Conservation (phyloP, 192 early-diverging fungal species). For the Rhizoclosmatium globosum region DNA sequence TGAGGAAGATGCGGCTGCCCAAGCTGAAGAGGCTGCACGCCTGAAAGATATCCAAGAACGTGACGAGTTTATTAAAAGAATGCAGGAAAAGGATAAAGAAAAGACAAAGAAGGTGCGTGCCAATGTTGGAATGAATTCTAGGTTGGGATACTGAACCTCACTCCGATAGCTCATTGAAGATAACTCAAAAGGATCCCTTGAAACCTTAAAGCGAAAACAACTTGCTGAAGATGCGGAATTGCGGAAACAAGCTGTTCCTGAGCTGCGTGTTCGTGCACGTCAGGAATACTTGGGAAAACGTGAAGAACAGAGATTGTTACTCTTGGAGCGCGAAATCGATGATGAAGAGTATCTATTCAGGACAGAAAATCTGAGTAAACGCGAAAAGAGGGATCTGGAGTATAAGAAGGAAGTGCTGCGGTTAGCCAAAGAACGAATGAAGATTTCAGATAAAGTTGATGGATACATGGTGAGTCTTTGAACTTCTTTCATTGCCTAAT, state of each 20-base stretch:
- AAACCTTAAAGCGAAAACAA: conserved; percentile 72
- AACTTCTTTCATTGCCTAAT: not conserved
- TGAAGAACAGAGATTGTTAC: conserved; percentile 80
- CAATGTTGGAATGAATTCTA: conserved; percentile 40
- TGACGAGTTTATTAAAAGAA: conserved; percentile 87
- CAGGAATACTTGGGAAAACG: conserved; percentile 91
- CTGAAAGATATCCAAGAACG: conserved; percentile 82
- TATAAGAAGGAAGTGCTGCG: conserved; percentile 85
- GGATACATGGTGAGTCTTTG: conserved; percentile 65
- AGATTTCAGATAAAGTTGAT: conserved; percentile 79
- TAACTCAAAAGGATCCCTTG: conserved; percentile 67
- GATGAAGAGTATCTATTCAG: conserved; percentile 90
- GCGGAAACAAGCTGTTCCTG: conserved; percentile 71
- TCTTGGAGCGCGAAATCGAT: conserved; percentile 78
- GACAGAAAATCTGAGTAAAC: conserved; percentile 74
- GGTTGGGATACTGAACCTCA: no score
- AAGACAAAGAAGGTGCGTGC: conserved; percentile 71
- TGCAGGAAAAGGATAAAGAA: conserved; percentile 84
- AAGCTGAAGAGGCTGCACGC: conserved; percentile 59
- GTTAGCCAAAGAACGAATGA: conserved; percentile 84
- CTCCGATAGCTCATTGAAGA: conserved; percentile 70
- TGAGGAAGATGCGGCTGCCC: conserved; percentile 56
- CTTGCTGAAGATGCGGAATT: conserved; percentile 85
- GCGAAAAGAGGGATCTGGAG: conserved; percentile 80
- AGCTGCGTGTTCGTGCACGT: conserved; percentile 86